Conservation (phyloP, 331 rosid species). For the Dryas integrifolia region DNA sequence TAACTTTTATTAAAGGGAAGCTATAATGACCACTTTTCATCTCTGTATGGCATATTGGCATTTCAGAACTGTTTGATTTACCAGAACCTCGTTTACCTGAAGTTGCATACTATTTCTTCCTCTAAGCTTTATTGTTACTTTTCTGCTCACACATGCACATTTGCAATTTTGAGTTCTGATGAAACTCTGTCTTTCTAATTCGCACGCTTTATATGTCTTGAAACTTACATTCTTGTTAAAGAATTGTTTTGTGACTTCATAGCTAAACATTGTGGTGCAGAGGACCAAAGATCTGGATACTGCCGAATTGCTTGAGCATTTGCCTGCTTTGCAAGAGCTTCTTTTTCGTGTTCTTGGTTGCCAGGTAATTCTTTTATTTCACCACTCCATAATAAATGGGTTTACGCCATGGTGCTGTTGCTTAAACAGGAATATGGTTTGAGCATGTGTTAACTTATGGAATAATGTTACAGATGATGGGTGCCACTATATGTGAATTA, state of each 20-base stretch:
- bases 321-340: constrained; percentile 92
- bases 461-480: constrained; percentile 16
- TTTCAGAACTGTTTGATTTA: background rate
- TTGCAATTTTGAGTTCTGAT: too few species aligned
- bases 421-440: constrained; percentile 8
- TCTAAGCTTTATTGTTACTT: background rate
- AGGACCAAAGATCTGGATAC: constrained; percentile 96
- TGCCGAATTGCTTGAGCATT: constrained; percentile 80
- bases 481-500: background rate
- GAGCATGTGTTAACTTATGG: constrained; percentile 8
- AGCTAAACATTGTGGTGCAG: constrained; percentile 53
- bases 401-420: constrained; percentile 9
- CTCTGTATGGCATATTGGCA: background rate
- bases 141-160: background rate
- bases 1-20: background rate
- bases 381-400: constrained; percentile 23
- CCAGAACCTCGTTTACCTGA: background rate
- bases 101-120: constrained; percentile 7
- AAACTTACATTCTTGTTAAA: background rate
- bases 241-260: constrained; percentile 11
- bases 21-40: background rate
- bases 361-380: constrained; percentile 52
- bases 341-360: constrained; percentile 85
- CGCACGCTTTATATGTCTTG: background rate
- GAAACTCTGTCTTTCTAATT: background rate